phyloP scores from a whole-genome alignment of 2,329 filamentous ascomycete species.

The Pestalotiopsis sp. region DNA sequence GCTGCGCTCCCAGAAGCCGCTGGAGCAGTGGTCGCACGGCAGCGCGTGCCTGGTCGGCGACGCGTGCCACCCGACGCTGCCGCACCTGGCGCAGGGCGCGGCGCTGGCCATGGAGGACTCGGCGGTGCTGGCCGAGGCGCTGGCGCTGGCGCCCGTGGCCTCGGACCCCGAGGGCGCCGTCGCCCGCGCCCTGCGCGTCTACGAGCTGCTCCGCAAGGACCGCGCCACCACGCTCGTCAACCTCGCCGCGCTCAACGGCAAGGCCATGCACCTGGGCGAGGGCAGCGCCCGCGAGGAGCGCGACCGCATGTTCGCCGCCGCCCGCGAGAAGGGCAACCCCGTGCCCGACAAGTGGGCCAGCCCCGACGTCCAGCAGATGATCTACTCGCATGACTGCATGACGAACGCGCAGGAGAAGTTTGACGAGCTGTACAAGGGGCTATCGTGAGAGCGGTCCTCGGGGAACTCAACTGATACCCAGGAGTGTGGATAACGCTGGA shows the following conservation, averaged over 20 bases:
- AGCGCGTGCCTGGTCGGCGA: slow-evolving; percentile 61
- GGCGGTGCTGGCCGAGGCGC: slow-evolving; percentile 55
- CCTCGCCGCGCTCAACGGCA: slow-evolving; percentile 50
- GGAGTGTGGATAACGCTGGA: background rate
- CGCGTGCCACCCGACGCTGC: slow-evolving; percentile 67
- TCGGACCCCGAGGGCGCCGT: slow-evolving; percentile 35
- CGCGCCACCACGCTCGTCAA: slow-evolving; percentile 54
- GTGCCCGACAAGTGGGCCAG: slow-evolving; percentile 71
- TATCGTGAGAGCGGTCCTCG: slow-evolving; percentile 11
- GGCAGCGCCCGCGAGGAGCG: slow-evolving; percentile 59
- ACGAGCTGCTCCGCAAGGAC: slow-evolving; percentile 57
- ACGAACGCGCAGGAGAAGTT: slow-evolving; percentile 54
- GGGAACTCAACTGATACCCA: no score
- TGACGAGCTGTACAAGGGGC: slow-evolving; percentile 42
- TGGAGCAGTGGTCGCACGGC: slow-evolving; percentile 60
- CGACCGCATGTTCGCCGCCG: slow-evolving; percentile 54
- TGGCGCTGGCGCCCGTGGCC: slow-evolving; percentile 38
- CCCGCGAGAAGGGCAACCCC: slow-evolving; percentile 46
- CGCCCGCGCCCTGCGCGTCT: slow-evolving; percentile 51
- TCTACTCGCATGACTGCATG: slow-evolving; percentile 65
- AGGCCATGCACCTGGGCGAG: slow-evolving; percentile 58
- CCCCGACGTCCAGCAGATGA: slow-evolving; percentile 66
- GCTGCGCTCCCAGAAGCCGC: slow-evolving; percentile 56
- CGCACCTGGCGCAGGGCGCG: slow-evolving; percentile 67
- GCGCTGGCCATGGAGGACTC: slow-evolving; percentile 70